Percentiles rank a stretch among this genome's conserved stretches.
Evolutionary conservation across 2,329 filamentous ascomycete genomes (phyloP).

Genomic region (Hymenoscyphus fructigenus): DNA sequence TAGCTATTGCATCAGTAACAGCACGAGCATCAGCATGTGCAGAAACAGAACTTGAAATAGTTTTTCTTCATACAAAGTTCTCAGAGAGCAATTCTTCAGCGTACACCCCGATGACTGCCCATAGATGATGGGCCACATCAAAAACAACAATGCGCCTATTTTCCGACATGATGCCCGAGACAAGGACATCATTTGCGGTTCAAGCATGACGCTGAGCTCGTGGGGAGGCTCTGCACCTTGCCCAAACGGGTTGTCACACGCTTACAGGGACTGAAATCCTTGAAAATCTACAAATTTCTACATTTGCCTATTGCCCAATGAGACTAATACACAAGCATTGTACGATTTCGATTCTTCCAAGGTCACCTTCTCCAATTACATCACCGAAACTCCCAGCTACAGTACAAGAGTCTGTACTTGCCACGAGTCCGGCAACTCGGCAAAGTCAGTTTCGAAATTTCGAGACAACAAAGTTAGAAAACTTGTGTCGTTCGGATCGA

Average conservation of each 20-base stretch:
- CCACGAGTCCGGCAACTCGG: neutral
- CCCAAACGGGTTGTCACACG: neutral
- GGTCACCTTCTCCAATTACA: neutral
- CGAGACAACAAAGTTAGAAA: neutral
- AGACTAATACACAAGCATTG: too few species aligned
- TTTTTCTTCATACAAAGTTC: neutral
- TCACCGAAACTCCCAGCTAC: neutral
- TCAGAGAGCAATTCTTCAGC: neutral
- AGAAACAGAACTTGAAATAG: neutral
- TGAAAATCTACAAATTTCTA: neutral
- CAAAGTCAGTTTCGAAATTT: neutral
- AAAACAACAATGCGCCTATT: conserved; percentile 27
- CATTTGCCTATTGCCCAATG: neutral
- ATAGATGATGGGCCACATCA: conserved; percentile 10
- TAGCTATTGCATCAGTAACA: neutral
- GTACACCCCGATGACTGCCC: neutral
- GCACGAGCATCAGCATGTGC: neutral
- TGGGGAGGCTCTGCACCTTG: neutral
- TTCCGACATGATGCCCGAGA: conserved; percentile 22
- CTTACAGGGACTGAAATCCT: neutral
- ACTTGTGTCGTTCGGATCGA: conserved; percentile 17
- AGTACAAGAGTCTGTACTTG: neutral
- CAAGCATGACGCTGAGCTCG: neutral
- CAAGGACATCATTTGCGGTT: neutral
- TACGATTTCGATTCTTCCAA: too few species aligned